Base-by-base conservation (phyloP, 1,284 basidiomycete genomes). In the Porogramme epimiltina region DNA sequence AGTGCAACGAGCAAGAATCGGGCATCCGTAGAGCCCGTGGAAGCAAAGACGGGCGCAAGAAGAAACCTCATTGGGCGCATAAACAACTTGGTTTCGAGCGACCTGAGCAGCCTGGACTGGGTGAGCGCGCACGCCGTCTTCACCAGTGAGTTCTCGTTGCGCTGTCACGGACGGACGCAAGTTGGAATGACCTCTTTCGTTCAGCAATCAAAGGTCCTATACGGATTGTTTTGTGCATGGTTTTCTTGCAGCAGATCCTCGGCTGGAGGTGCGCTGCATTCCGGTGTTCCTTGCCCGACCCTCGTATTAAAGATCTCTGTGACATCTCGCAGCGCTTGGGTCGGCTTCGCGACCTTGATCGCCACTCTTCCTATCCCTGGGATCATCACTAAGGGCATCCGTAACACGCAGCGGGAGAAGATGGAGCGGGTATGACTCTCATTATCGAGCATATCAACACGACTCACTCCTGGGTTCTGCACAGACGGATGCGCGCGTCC, bases 291-390 rank as follows among this genome's bases (percentile, higher is more conserved):
- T 1, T 2, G 15, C 11, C 5, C 2, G n/a, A 37, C 6, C 15
- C 28, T 2, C n/a, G n/a, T 26, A 4, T 19, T 33, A n/a, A n/a
- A n/a, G 9, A 26, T 5, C n/a, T n/a, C n/a, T 24, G 3, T 6
- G 4, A 2, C 3, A 15, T 8, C 38, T 44, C 38, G n/a, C 65
- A 58, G 77, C 53, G 71, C 79, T 1, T 70, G 81, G 40, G 69
- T 81, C 31, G 81, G 86, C 4, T 72, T 89, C 59, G 71, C 66
- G 0, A 66, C 72, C 11, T 84, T 88, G 64, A 41, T 82, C 18
- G 15, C 72, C 10, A 60, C 78, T 31, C 73, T 85, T 43, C 85
- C 85, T 0, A 52, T 87, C 2, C 79, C 79, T 0, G 77, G 71
- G 1, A 66, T 60, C 38, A 51, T 74, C 33, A 66, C 68, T 2